Evolutionary conservation across 176 grass and related monocot genomes (phyloP), one percentile per base, ranked within the genome.

Genomic region (Raddia guianensis): DNA sequence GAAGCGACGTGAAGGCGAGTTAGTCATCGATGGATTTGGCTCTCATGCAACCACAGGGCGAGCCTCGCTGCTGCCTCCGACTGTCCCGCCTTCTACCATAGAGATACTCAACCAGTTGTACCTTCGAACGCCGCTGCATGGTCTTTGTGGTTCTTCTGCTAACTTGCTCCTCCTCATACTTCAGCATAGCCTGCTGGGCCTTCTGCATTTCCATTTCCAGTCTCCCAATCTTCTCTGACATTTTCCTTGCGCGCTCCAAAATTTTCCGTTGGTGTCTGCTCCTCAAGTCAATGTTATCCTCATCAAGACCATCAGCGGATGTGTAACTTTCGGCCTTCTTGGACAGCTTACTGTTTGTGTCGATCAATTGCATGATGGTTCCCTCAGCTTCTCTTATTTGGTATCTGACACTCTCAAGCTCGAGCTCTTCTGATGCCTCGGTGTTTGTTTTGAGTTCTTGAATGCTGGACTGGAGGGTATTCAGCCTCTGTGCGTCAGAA

Each of bases 201-300:
- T 93, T 93, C 82, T 95, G 90, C 80, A 98, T 73, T 65, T 93
- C 90, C 19, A 86, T 19, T 75, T 98, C 96, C 86, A 98, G 52
- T 71, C 66, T 84, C 33, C 86, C 96, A 0, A 93, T 98, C 80
- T 95, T 98, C 69, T 98, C 96, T 14, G 92, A 95, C 71, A 87
- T 85, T 37, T 91, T 95, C 49, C 79, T 86, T 33, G 90, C 86
- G 4, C 92, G 90, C 58, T 95, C 96, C 50, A 84, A 73, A 62
- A 98, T 91, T 79, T 93, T 94, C 40, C 72, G 87, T 81, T 92
- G 93, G 74, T 81, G 94, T 82, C 87, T 91, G 58, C 66, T 92
- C 70, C 86, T 85, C 45, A 72, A 40, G 75, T 95, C 88, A 8
- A 70, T 43, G 69, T 90, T 97, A 40, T 92, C 90, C 18, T 14